Evolutionary conservation across 305 asterid genomes (phyloP), one percentile per base, ranked within the genome.

Genomic region (Ruellia speciosa): DNA sequence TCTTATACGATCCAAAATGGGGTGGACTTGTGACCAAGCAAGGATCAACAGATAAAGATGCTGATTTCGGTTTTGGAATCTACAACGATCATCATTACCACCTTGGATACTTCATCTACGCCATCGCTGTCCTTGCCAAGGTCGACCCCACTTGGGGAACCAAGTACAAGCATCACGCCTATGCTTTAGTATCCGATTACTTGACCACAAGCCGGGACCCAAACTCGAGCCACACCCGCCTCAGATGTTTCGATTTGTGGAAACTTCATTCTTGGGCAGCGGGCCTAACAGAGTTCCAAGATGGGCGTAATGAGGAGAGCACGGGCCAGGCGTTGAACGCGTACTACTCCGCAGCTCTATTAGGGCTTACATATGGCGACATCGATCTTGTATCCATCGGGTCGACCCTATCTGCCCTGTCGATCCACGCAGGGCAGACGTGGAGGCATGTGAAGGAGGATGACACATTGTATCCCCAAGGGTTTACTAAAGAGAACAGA

Each of bases 21-120:
- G 96, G 95, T 37, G 96, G 96, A 46, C 39, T 86, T 57, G 80
- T 88, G 70, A 86, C 94, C 2, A 81, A 77, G 47, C 95, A 86
- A 74, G 94, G 95, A 15, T 81, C 95, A 0, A 9, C 24, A 39
- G 97, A 86, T 72, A 62, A 90, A 9, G 92, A 89, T 12, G 94
- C 92, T 54, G 97, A 88, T 73, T 88, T 88, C 17, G 95, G 97
- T 8, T 88, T 86, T 59, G 97, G 95, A 59, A 40, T 81, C 37
- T 88, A 81, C 55, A 86, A 84, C 59, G 97, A 88, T 70, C 97
- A 88, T 70, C 97, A 88, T 67, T 88, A 72, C 53, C 97, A 86
- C 59, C 67, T 88, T 0, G 97, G 97, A 7, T 88, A 88, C 73
- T 88, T 88, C 28, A 58, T 83, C 0, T 88, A 88, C 34, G 97